Percentiles rank a stretch among this genome's conserved stretches.
Evolutionary conservation across 225 moss, liverwort and hornwort genomes (phyloP).

Genomic region (Polytrichum formosum): DNA sequence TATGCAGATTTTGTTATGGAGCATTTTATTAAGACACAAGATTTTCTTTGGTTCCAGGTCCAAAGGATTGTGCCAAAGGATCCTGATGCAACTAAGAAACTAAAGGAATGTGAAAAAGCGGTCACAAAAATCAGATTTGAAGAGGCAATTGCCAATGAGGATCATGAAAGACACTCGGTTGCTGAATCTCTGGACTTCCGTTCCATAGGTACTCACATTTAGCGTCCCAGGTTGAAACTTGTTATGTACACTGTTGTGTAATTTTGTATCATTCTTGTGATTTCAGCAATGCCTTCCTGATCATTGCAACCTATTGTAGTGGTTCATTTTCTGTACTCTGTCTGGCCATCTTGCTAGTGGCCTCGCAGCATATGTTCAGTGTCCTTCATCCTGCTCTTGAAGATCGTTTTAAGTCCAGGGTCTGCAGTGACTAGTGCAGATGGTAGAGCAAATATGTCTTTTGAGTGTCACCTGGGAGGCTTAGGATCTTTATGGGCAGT

Average conservation of each 20-base stretch:
- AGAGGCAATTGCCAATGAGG: slow-evolving; percentile 77
- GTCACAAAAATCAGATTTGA: slow-evolving; percentile 85
- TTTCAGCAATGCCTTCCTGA: too few relatives aligned
- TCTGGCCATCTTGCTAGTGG: not conserved
- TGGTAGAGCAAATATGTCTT: too few relatives aligned
- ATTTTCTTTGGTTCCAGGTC: slow-evolving; percentile 50
- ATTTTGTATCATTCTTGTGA: too few relatives aligned
- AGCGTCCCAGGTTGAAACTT: not conserved
- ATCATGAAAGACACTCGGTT: slow-evolving; percentile 56
- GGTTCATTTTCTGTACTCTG: not conserved
- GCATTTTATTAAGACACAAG: too few relatives aligned
- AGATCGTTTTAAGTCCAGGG: too few relatives aligned
- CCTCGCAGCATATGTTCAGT: not conserved
- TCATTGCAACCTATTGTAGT: too few relatives aligned
- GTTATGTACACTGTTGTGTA: not conserved
- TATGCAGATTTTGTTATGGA: too few relatives aligned
- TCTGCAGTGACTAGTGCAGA: too few relatives aligned
- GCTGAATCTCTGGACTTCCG: slow-evolving; percentile 62
- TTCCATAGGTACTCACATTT: slow-evolving; percentile 51
- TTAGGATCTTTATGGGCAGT: too few relatives aligned
- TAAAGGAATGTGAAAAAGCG: slow-evolving; percentile 95
- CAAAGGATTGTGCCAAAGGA: slow-evolving; percentile 89
- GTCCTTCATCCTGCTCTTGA: too few relatives aligned
- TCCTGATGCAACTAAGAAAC: slow-evolving; percentile 86
- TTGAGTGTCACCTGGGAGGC: too few relatives aligned